Evolutionary conservation across 2,329 filamentous ascomycete genomes (phyloP), one percentile per base, ranked within the genome.

Genomic region (Ilyonectria mors-panacis): DNA sequence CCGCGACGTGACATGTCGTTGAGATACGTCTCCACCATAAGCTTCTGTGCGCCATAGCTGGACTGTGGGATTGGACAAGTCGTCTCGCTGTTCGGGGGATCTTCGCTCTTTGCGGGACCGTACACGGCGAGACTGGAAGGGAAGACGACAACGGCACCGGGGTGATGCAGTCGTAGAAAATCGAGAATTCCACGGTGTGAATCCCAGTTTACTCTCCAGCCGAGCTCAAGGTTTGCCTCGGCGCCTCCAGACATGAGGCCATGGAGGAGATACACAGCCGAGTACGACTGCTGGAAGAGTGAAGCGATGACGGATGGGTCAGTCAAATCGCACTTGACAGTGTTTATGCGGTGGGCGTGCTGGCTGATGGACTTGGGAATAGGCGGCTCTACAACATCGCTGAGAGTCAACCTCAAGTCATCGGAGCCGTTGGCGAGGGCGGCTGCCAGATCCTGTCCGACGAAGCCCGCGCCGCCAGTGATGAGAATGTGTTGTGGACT

Each of bases 171-270:
- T 7, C 87, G 81, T 19, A 90, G 81, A 17, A 80, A 80, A 59
- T 90, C 87, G 17, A 90, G 80, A 3, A 90, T 76, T 42, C 79
- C 77, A 21, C 85, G 81, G 4, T 87, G 87, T 6, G 85, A 85
- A 67, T 89, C 87, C 55, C 89, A 82, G 73, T 90, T 90, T 55
- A 90, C 88, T 47, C 80, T 83, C 73, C 88, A 82, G 1, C 88
- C 59, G 82, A 84, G 72, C 81, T 87, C 75, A 82, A 89, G 78
- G 50, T 90, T 87, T 35, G 86, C 86, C 79, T 91, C 89, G 8
- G 87, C 85, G 17, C 88, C 88, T 28, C 85, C 85, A 1, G 87
- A 89, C 88, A 91, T 91, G 77, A 90, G 87, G 54, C 88, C 89
- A 73, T 91, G 88, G 67, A 91, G 86, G 51, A 89, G 84, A 75